Conservation (phyloP, 202 grass and related monocot species). For the Zoysia matrella region DNA sequence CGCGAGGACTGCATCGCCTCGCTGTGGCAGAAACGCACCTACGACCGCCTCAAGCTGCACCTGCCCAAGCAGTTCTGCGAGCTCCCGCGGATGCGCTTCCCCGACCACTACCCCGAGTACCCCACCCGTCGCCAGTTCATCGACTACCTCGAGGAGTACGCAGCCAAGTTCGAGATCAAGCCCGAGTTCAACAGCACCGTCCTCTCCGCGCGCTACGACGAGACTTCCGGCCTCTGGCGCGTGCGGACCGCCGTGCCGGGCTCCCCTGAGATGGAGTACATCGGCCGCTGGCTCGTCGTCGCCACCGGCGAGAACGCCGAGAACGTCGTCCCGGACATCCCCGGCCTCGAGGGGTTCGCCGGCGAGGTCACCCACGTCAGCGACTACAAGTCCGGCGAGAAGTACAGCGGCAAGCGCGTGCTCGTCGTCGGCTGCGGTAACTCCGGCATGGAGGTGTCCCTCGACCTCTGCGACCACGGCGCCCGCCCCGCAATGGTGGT, state of each 20-base stretch:
- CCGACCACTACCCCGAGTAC: slow-evolving; percentile 71
- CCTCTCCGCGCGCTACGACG: slow-evolving; percentile 56
- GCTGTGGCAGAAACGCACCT: slow-evolving; percentile 75
- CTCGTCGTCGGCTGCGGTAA: too few relatives aligned
- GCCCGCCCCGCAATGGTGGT: slow-evolving; percentile 73
- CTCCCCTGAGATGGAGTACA: slow-evolving; percentile 66
- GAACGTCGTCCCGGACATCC: slow-evolving; percentile 52
- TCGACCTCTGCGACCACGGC: slow-evolving; percentile 54
- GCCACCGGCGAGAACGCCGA: slow-evolving; percentile 87
- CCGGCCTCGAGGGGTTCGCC: slow-evolving; percentile 41
- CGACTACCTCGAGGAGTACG: slow-evolving; percentile 69
- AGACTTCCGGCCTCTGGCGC: slow-evolving; percentile 69
- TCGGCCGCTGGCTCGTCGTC: slow-evolving; percentile 80
- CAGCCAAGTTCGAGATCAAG: slow-evolving; percentile 61
- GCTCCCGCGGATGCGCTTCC: slow-evolving; percentile 72
- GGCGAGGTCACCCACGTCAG: slow-evolving; percentile 60
- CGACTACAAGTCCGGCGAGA: slow-evolving; percentile 69
- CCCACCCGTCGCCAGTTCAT: slow-evolving; percentile 74
- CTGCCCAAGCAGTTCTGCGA: slow-evolving; percentile 89
- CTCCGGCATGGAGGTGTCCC: too few relatives aligned
- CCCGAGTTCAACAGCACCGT: slow-evolving; percentile 65
- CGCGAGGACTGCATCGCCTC: slow-evolving; percentile 80
- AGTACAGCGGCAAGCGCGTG: too few relatives aligned
- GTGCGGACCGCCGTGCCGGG: slow-evolving; percentile 25
- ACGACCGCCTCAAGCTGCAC: slow-evolving; percentile 83